Conservation (phyloP, 2,329 filamentous ascomycete species). For the Beauveria caledonica region DNA sequence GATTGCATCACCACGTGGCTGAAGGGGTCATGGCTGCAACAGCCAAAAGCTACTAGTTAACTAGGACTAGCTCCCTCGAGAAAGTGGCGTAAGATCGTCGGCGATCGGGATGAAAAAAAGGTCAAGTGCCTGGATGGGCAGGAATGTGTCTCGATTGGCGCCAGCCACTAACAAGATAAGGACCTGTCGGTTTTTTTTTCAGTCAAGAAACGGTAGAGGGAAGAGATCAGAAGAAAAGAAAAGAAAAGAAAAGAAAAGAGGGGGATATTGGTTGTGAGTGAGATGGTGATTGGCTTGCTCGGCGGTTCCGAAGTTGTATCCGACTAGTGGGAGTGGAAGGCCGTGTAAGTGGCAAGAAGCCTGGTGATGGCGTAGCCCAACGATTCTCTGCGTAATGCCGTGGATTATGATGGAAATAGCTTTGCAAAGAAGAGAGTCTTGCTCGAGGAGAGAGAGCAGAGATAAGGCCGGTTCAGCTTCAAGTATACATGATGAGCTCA, state of each 20-base stretch:
- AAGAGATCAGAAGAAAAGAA: neutral
- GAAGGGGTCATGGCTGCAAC: neutral
- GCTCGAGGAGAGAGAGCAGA: too few relatives aligned
- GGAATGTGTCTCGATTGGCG: conserved; percentile 6
- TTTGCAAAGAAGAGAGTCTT: too few relatives aligned
- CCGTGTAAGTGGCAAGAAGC: neutral
- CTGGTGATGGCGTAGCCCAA: neutral
- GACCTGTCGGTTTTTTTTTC: neutral
- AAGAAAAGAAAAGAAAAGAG: neutral
- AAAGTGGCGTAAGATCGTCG: neutral
- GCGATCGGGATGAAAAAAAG: too few relatives aligned
- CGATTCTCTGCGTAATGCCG: neutral
- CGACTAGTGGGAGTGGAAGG: neutral
- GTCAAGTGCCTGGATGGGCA: neutral
- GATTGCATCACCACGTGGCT: conserved; percentile 5
- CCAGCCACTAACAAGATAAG: neutral
- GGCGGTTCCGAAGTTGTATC: neutral
- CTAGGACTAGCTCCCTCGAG: too few relatives aligned
- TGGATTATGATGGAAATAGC: too few relatives aligned
- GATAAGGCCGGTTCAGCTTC: too few relatives aligned
- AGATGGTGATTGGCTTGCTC: neutral
- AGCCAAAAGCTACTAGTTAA: neutral
- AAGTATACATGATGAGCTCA: too few relatives aligned
- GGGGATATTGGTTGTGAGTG: neutral
- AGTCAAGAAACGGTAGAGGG: neutral